These are phyloP conservation scores for Graphilbum sp. DNA, from an alignment of 2,329 filamentous ascomycete genomes.

Conservation along the genomic window DNA sequence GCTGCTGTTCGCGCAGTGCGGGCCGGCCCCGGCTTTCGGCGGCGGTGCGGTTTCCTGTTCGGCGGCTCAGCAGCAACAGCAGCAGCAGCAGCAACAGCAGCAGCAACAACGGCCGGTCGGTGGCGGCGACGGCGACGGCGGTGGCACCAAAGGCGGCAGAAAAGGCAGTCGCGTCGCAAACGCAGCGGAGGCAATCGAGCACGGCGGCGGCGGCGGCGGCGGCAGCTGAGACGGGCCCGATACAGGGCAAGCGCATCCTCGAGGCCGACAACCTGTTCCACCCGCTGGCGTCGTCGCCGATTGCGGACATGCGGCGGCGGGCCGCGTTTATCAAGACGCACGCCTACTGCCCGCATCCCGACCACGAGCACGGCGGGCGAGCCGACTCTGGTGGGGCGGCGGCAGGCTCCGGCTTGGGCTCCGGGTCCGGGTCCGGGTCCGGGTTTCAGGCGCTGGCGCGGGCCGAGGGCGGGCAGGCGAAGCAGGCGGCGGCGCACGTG, in stretches of 20 bases:
- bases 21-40: neutral
- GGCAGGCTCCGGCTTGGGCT: no score
- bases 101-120: conserved; percentile 1
- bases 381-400: conserved; percentile 13
- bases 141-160: neutral
- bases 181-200: neutral
- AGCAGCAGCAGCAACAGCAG: no score
- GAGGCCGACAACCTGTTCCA: conserved; percentile 79
- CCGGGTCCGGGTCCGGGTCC: no score
- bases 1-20: conserved; percentile 6
- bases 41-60: no score
- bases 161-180: neutral
- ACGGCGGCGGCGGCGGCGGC: neutral
- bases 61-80: no score
- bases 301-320: conserved; percentile 70
- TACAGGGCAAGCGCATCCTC: conserved; percentile 21
- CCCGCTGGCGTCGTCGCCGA: conserved; percentile 74
- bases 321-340: conserved; percentile 87
- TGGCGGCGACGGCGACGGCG: neutral
- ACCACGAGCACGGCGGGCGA: conserved; percentile 60
- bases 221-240: neutral
- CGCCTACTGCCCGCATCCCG: conserved; percentile 82
- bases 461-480: conserved; percentile 25
- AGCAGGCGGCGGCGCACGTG: conserved; percentile 60
- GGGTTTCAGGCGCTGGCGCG: conserved; percentile 9